phyloP scores from a whole-genome alignment of 1,284 basidiomycete genomes.

The Cryptococcus depauperatus region DNA sequence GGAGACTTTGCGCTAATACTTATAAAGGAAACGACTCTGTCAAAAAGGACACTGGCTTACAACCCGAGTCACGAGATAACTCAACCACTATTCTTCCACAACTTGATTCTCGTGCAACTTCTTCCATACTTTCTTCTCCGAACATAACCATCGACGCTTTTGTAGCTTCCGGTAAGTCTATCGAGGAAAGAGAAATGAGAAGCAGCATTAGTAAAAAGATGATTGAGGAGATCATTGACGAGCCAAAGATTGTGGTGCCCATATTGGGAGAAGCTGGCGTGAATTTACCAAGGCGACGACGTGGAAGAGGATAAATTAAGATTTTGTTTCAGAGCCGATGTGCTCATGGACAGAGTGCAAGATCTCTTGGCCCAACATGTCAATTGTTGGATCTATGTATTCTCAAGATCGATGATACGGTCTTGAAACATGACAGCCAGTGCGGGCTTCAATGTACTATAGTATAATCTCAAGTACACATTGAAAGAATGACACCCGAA shows the following conservation, averaged over 20 bases:
- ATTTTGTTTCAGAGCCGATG: too few species aligned
- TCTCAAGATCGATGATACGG: too few species aligned
- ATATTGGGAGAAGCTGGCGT: constrained; percentile 20
- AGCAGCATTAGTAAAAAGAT: constrained; percentile 10
- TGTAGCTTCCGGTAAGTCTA: neutral
- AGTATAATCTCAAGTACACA: too few species aligned
- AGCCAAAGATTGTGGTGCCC: constrained; percentile 10
- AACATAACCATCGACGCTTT: neutral
- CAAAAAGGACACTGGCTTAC: neutral
- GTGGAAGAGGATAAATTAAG: too few species aligned
- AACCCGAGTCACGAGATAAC: neutral
- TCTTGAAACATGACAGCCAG: too few species aligned
- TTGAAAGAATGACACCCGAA: too few species aligned
- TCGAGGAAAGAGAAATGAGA: neutral
- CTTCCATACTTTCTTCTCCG: neutral
- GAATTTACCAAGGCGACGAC: constrained; percentile 21
- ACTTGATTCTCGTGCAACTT: constrained; percentile 1
- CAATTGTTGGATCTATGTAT: too few species aligned
- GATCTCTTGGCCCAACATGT: too few species aligned
- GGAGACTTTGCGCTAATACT: too few species aligned
- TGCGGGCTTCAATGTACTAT: too few species aligned
- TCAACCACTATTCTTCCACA: neutral
- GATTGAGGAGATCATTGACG: constrained; percentile 5
- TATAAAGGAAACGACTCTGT: neutral
- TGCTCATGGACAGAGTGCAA: too few species aligned